Conservation (phyloP, 768 basidiomycete genomes). For the Brasilioporus rufonigricans region DNA sequence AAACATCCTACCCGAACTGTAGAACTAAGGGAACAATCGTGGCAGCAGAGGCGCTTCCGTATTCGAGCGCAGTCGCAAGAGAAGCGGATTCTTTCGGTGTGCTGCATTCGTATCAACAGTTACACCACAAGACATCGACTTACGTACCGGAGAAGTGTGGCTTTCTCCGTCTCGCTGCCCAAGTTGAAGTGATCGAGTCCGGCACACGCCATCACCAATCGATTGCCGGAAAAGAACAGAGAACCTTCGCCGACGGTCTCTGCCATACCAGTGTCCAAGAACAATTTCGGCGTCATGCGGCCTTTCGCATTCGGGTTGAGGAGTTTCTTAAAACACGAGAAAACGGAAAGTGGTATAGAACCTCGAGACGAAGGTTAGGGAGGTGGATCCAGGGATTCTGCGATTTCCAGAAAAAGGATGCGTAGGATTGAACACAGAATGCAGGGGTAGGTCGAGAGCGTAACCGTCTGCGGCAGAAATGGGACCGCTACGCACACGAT, state of each 20-base stretch:
- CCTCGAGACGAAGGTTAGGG: slow-evolving; percentile 73
- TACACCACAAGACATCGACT: no score
- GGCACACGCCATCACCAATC: slow-evolving; percentile 78
- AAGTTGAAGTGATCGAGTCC: slow-evolving; percentile 88
- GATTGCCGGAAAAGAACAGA: slow-evolving; percentile 84
- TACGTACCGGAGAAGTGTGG: slow-evolving; percentile 60
- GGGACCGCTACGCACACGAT: slow-evolving; percentile 35
- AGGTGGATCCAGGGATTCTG: slow-evolving; percentile 69
- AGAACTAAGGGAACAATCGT: slow-evolving; percentile 82
- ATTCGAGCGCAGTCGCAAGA: slow-evolving; percentile 73
- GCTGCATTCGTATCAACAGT: slow-evolving; percentile 34
- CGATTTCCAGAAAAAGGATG: slow-evolving; percentile 67
- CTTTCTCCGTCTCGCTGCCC: slow-evolving; percentile 77
- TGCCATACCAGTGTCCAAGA: slow-evolving; percentile 77
- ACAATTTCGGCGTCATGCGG: slow-evolving; percentile 70
- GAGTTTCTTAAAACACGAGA: slow-evolving; percentile 81
- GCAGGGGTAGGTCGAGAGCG: slow-evolving; percentile 84
- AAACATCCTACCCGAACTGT: slow-evolving; percentile 68
- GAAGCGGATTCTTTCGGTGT: slow-evolving; percentile 77
- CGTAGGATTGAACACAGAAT: slow-evolving; percentile 83
- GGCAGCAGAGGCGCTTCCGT: slow-evolving; percentile 72
- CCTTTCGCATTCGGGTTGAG: slow-evolving; percentile 85
- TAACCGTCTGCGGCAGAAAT: slow-evolving; percentile 81
- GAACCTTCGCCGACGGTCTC: slow-evolving; percentile 51
- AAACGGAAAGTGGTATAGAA: slow-evolving; percentile 68